Conservation (phyloP, 495 filamentous ascomycete species). For the Xylaria bambusicola region DNA sequence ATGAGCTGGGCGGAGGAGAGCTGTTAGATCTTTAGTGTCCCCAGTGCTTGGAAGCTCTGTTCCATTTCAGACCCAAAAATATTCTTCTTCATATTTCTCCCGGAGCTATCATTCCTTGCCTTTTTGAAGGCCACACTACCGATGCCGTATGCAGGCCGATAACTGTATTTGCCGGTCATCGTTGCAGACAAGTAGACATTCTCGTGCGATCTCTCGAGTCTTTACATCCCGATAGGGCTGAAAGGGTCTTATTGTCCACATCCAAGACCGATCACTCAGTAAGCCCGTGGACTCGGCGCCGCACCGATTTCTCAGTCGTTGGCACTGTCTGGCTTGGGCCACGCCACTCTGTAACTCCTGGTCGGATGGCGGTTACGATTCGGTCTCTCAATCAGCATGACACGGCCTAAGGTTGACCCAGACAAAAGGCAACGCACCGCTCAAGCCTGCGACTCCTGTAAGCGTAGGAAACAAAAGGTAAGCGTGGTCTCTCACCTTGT, state of each 20-base stretch:
- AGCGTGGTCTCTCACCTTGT: slow-evolving; percentile 27
- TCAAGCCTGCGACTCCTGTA: slow-evolving; percentile 75
- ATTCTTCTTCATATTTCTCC: slow-evolving; percentile 22
- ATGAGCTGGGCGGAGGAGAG: neutral
- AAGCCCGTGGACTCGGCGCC: slow-evolving; percentile 31
- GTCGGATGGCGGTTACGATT: slow-evolving; percentile 39
- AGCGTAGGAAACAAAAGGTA: slow-evolving; percentile 76
- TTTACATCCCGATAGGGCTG: slow-evolving; percentile 36
- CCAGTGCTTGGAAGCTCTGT: slow-evolving; percentile 19
- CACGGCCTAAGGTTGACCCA: slow-evolving; percentile 63
- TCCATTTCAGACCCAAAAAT: slow-evolving; percentile 17
- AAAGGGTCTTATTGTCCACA: slow-evolving; percentile 27
- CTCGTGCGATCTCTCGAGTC: slow-evolving; percentile 23
- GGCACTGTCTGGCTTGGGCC: slow-evolving; percentile 28
- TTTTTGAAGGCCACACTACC: slow-evolving; percentile 15
- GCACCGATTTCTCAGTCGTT: slow-evolving; percentile 30
- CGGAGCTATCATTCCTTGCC: slow-evolving; percentile 21
- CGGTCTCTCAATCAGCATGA: slow-evolving; percentile 48
- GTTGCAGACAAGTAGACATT: slow-evolving; percentile 22
- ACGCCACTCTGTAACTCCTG: slow-evolving; percentile 27
- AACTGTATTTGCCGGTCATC: slow-evolving; percentile 26
- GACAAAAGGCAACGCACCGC: slow-evolving; percentile 66
- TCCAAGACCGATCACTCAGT: slow-evolving; percentile 35
- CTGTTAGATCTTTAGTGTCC: slow-evolving; percentile 26
- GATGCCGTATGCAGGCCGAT: slow-evolving; percentile 28